Evolutionary conservation across 2,329 filamentous ascomycete species (phyloP).

Genomic region (Albophoma yamanashiensis): DNA sequence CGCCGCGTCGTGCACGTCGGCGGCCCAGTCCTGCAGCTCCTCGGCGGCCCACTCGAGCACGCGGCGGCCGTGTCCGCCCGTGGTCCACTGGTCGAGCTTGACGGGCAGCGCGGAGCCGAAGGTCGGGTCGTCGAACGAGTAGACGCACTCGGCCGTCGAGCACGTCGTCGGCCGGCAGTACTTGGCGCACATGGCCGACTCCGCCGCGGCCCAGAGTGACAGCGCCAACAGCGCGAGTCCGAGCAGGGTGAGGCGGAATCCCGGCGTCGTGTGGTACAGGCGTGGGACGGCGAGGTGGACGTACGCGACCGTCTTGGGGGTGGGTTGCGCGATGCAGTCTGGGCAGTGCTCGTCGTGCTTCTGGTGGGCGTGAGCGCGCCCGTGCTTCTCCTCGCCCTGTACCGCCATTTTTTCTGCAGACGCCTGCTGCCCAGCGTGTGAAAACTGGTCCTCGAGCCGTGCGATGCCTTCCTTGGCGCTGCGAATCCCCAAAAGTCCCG

Average conservation of each 20-base stretch:
- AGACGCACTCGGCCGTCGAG: conserved; percentile 35
- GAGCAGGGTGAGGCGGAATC: conserved; percentile 35
- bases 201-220: conserved; percentile 42
- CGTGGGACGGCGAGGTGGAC: conserved; percentile 33
- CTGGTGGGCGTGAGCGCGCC: conserved; percentile 7
- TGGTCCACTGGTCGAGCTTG: conserved; percentile 52
- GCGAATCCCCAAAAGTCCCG: conserved; percentile 40
- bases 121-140: conserved; percentile 46
- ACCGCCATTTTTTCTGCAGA: conserved; percentile 2
- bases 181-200: conserved; percentile 38
- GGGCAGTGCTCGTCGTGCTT: conserved; percentile 5
- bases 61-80: conserved; percentile 37
- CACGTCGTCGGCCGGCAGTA: conserved; percentile 47
- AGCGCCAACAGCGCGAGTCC: conserved; percentile 33
- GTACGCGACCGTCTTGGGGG: conserved; percentile 18
- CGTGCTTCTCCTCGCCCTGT: background rate
- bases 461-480: conserved; percentile 48
- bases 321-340: conserved; percentile 6
- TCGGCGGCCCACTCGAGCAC: conserved; percentile 26
- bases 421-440: conserved; percentile 21
- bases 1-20: conserved; percentile 35
- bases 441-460: conserved; percentile 41
- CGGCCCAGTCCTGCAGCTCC: conserved; percentile 33
- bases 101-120: conserved; percentile 51
- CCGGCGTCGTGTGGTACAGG: conserved; percentile 32